Conservation (phyloP, 2,329 filamentous ascomycete species). For the Neofusicoccum cordaticola region DNA sequence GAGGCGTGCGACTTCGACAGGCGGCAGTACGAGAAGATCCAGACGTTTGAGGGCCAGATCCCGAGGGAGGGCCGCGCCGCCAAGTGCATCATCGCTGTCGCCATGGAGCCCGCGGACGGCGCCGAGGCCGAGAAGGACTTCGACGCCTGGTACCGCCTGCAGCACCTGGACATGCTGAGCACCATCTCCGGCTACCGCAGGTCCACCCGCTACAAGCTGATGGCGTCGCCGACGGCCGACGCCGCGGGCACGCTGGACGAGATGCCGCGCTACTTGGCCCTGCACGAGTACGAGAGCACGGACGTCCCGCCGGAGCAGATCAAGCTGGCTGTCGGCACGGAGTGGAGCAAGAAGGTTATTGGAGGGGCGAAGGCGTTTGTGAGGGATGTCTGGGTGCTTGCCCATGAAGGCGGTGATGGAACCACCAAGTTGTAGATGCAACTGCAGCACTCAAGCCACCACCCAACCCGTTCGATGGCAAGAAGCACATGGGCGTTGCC, state of each 20-base stretch:
- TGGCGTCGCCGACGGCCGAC: neutral
- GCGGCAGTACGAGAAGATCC: constrained; percentile 4
- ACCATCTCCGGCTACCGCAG: constrained; percentile 20
- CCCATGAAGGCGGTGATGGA: neutral
- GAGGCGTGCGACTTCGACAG: neutral
- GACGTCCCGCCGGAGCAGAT: constrained; percentile 24
- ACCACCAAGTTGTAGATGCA: neutral
- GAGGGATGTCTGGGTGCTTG: neutral
- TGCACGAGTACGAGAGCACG: constrained; percentile 28
- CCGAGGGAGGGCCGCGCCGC: neutral
- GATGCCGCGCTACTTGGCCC: constrained; percentile 22
- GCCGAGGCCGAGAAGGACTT: constrained; percentile 20
- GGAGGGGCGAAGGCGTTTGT: constrained; percentile 14
- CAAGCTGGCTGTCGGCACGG: constrained; percentile 20
- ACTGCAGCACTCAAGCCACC: neutral
- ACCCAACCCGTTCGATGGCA: no score
- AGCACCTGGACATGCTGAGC: constrained; percentile 23
- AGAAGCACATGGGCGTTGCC: no score
- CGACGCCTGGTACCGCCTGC: constrained; percentile 24
- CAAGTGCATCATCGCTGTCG: neutral
- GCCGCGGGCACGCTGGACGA: constrained; percentile 5
- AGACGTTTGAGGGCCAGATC: constrained; percentile 11
- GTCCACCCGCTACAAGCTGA: constrained; percentile 18
- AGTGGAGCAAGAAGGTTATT: constrained; percentile 27
- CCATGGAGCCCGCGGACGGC: constrained; percentile 1